phyloP scores from a whole-genome alignment of 192 early-diverging fungal genomes.

The Backusella macrospora region DNA sequence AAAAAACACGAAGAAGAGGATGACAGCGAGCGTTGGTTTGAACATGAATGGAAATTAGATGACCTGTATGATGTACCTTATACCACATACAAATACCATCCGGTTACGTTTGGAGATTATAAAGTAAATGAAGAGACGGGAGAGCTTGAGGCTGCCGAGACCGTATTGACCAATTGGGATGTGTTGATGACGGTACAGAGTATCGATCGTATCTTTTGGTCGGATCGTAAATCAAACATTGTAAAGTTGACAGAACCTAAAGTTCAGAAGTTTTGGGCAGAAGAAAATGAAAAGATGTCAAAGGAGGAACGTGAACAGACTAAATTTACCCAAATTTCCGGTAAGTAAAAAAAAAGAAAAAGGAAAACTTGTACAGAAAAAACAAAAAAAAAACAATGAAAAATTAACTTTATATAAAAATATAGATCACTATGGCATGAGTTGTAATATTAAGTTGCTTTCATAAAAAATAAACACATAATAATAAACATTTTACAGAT shows the following conservation, averaged over 20 bases:
- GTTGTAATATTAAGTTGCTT: slow-evolving; percentile 14
- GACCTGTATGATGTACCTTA: slow-evolving; percentile 54
- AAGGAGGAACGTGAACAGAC: slow-evolving; percentile 27
- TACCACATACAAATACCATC: slow-evolving; percentile 64
- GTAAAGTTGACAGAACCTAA: neutral
- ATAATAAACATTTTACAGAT: neutral
- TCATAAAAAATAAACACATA: neutral
- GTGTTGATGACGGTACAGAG: slow-evolving; percentile 49
- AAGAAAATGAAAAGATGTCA: slow-evolving; percentile 19
- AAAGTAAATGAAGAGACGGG: slow-evolving; percentile 47
- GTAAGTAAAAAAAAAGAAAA: too few species aligned
- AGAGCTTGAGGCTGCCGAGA: slow-evolving; percentile 51
- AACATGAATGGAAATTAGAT: slow-evolving; percentile 7
- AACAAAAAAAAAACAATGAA: neutral
- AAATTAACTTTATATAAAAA: too few species aligned
- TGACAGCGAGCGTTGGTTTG: neutral
- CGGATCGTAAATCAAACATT: neutral
- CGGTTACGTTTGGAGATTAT: slow-evolving; percentile 79
- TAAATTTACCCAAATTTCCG: slow-evolving; percentile 46
- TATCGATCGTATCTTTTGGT: slow-evolving; percentile 39
- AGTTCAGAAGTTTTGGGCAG: slow-evolving; percentile 36
- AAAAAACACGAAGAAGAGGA: neutral
- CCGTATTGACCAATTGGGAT: slow-evolving; percentile 55
- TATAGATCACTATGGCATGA: slow-evolving; percentile 54
- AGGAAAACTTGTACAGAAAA: too few species aligned